Conservation (phyloP, 805 yeast genomes). For the Kregervanrija delftensis region DNA sequence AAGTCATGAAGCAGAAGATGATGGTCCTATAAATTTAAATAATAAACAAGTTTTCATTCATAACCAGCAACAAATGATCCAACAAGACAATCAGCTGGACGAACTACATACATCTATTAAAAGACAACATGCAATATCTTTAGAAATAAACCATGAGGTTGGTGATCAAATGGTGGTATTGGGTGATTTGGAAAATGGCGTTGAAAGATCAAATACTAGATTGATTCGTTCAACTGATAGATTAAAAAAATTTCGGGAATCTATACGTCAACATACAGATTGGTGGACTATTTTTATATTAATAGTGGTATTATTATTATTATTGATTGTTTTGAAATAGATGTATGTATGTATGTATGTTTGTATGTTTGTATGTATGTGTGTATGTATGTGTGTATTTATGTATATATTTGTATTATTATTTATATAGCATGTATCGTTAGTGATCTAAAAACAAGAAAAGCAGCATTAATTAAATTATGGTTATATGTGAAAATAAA, state of each 20-base stretch:
- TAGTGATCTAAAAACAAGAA: background rate
- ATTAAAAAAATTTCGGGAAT: slow-evolving; percentile 32
- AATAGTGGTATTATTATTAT: slow-evolving; percentile 35
- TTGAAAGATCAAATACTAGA: slow-evolving; percentile 35
- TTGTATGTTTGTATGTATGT: background rate
- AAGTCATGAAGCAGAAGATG: background rate
- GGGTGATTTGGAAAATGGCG: slow-evolving; percentile 42
- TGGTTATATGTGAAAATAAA: background rate
- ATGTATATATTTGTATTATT: background rate
- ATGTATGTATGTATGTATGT: background rate
- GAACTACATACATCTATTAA: slow-evolving; percentile 35
- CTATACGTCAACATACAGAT: slow-evolving; percentile 41
- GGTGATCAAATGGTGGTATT: slow-evolving; percentile 41
- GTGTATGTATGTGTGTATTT: background rate
- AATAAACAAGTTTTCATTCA: slow-evolving; percentile 27
- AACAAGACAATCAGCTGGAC: slow-evolving; percentile 40
- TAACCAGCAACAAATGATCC: slow-evolving; percentile 39
- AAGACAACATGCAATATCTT: slow-evolving; percentile 38
- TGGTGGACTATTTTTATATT: slow-evolving; percentile 41
- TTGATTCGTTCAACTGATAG: slow-evolving; percentile 35
- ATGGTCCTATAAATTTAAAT: slow-evolving; percentile 12
- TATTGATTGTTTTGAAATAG: slow-evolving; percentile 34
- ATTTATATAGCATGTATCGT: background rate
- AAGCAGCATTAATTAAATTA: too few species aligned
- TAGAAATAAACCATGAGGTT: slow-evolving; percentile 41